Evolutionary conservation across 495 filamentous ascomycete genomes (phyloP), one percentile per base, ranked within the genome.

Genomic region (Umbilicaria muhlenbergii): DNA sequence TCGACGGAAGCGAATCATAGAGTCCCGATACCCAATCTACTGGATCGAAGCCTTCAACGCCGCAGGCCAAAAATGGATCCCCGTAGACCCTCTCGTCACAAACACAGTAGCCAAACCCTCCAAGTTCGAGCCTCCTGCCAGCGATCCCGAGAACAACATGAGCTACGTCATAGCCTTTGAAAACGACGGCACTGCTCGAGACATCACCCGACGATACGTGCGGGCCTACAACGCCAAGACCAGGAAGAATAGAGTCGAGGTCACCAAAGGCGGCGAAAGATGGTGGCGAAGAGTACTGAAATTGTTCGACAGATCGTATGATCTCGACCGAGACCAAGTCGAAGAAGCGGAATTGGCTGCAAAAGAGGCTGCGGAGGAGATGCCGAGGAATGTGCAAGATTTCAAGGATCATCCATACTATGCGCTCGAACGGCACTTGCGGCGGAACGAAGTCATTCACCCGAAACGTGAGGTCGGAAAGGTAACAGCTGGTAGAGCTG

Each of bases 371-470:
- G 65, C 69, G 11, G 91, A 99, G 54, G 81, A 82, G 4, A 87
- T 99, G 78, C 91, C 91, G 5, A 74, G 77, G 36, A 94, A 87
- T 50, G 74, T 95, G 14, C 74, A 78, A 36, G 89, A 96, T 53
- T 92, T 95, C 61, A 94, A 93, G 56, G 78, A 83, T 51, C 91
- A 99, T 59, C 92, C 92, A 0, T 61, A 84, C 37, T 95, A 88
- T 53, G 87, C 83, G 2, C 70, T 99, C 0, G 82, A 94, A 51
- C 69, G 92, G 36, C 87, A 96, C 63, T 61, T 99, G n/a, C 77
- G 74, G 39, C 70, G 78, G 15, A 78, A 91, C 51, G 83, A 99
- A 61, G 78, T 86, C 11, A 69, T 91, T 11, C 70, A 77, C 36
- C 81, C 77, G 0, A 83, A 77, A 36, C 67, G 74, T 8, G 63